Evolutionary conservation across 2,329 filamentous ascomycete species (phyloP).

Genomic region (Hirsutella thompsonii): DNA sequence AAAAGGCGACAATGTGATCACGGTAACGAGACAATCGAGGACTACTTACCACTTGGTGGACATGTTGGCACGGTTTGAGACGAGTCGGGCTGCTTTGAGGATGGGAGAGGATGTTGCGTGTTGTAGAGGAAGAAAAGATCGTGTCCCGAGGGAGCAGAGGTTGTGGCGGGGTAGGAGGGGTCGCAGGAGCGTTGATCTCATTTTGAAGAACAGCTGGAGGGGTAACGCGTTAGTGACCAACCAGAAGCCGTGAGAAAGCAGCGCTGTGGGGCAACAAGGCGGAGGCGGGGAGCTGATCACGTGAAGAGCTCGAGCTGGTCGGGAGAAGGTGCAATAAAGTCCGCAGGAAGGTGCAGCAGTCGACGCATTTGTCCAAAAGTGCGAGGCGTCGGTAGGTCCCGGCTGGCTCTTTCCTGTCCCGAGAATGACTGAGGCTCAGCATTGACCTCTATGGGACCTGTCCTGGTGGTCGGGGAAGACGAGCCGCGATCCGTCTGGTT

Average conservation of each 20-base stretch:
- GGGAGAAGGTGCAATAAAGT: background rate
- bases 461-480: too few species aligned
- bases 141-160: conserved; percentile 24
- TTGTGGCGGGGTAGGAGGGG: conserved; percentile 34
- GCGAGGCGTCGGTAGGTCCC: too few species aligned
- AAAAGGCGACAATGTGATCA: too few species aligned
- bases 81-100: conserved; percentile 28
- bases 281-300: conserved; percentile 12
- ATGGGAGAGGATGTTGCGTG: conserved; percentile 27
- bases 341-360: background rate
- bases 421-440: too few species aligned
- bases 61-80: conserved; percentile 59
- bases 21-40: too few species aligned
- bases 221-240: conserved; percentile 27
- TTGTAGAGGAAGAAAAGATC: conserved; percentile 27
- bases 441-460: too few species aligned
- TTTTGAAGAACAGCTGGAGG: conserved; percentile 27
- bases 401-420: too few species aligned
- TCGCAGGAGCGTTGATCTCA: conserved; percentile 31
- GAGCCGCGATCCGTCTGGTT: too few species aligned
- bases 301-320: conserved; percentile 6
- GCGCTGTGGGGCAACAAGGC: conserved; percentile 8
- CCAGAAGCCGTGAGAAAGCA: conserved; percentile 6
- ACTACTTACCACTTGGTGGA: conserved; percentile 49
- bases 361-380: too few species aligned